Conservation (phyloP, 352 stramenopile species). For the Phytophthora multivora region DNA sequence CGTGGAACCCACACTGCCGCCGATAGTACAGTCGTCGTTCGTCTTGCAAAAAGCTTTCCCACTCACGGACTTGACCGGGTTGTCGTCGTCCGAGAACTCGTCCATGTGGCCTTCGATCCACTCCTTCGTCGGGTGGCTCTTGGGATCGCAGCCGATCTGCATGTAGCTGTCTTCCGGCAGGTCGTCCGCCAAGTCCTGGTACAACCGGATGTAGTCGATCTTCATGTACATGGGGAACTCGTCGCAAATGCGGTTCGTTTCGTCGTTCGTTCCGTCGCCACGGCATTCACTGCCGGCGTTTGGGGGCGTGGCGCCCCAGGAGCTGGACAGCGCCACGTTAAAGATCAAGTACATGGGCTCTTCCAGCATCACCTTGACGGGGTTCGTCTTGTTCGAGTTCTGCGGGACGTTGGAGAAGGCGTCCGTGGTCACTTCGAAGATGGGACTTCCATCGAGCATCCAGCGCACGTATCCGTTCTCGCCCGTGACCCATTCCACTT, state of each 20-base stretch:
- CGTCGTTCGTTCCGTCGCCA: slow-evolving; percentile 45
- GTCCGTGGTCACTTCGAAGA: slow-evolving; percentile 68
- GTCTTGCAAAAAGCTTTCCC: slow-evolving; percentile 54
- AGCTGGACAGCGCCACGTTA: slow-evolving; percentile 92
- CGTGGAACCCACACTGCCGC: slow-evolving; percentile 13
- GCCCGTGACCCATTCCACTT: slow-evolving; percentile 77
- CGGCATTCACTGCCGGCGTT: slow-evolving; percentile 57
- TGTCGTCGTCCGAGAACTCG: slow-evolving; percentile 65
- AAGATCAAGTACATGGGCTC: slow-evolving; percentile 95
- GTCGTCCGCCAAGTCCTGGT: slow-evolving; percentile 56
- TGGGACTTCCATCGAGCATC: slow-evolving; percentile 60
- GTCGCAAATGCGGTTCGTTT: slow-evolving; percentile 61
- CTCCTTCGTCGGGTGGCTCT: slow-evolving; percentile 57
- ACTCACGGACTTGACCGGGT: slow-evolving; percentile 46
- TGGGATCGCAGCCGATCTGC: slow-evolving; percentile 59
- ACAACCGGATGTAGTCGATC: slow-evolving; percentile 75
- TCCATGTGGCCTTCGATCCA: slow-evolving; percentile 73
- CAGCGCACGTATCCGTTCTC: slow-evolving; percentile 67
- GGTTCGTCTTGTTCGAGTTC: slow-evolving; percentile 47
- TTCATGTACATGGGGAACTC: slow-evolving; percentile 79
- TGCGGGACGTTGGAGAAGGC: slow-evolving; percentile 61
- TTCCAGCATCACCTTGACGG: slow-evolving; percentile 71
- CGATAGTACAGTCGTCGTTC: slow-evolving; percentile 67
- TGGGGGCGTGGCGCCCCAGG: slow-evolving; percentile 78
- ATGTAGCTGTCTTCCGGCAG: slow-evolving; percentile 52